phyloP scores from a whole-genome alignment of 108 stramenopile species.

The Nannochloropsis granulata region DNA sequence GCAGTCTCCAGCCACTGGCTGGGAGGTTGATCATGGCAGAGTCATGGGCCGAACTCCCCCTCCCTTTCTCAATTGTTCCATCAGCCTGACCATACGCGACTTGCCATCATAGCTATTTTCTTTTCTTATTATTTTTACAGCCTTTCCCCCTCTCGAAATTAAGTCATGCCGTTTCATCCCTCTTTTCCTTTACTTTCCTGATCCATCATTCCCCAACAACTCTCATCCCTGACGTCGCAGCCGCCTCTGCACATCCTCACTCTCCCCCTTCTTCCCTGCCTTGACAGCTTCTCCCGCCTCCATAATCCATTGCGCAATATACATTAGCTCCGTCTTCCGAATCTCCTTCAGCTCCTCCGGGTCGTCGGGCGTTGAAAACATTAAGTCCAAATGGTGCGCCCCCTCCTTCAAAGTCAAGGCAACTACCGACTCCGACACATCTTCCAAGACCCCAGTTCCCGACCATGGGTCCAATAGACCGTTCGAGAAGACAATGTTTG shows the following conservation, averaged over 20 bases:
- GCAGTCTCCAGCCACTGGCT: too few relatives aligned
- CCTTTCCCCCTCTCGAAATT: too few relatives aligned
- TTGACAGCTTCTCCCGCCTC: constrained; percentile 1
- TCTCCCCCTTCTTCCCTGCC: not conserved
- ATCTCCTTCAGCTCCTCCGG: constrained; percentile 43
- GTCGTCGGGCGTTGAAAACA: constrained; percentile 50
- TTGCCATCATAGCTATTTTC: too few relatives aligned
- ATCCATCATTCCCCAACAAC: too few relatives aligned
- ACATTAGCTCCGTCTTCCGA: constrained; percentile 37
- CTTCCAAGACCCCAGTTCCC: constrained; percentile 46
- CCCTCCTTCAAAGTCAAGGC: constrained; percentile 47
- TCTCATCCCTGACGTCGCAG: not conserved
- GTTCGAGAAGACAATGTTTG: constrained; percentile 71
- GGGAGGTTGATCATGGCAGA: too few relatives aligned
- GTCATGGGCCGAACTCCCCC: too few relatives aligned
- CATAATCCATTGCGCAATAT: constrained; percentile 13
- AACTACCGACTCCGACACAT: not conserved
- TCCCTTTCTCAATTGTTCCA: too few relatives aligned
- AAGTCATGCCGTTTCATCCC: too few relatives aligned
- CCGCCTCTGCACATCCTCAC: not conserved
- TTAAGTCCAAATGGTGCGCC: constrained; percentile 70
- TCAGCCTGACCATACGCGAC: too few relatives aligned
- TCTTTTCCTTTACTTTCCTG: too few relatives aligned
- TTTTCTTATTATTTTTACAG: too few relatives aligned
- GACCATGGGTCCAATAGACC: constrained; percentile 72